These are phyloP conservation scores for Cercospora sp. DNA, from an alignment of 2,329 filamentous ascomycete genomes.

Conservation along the genomic window DNA sequence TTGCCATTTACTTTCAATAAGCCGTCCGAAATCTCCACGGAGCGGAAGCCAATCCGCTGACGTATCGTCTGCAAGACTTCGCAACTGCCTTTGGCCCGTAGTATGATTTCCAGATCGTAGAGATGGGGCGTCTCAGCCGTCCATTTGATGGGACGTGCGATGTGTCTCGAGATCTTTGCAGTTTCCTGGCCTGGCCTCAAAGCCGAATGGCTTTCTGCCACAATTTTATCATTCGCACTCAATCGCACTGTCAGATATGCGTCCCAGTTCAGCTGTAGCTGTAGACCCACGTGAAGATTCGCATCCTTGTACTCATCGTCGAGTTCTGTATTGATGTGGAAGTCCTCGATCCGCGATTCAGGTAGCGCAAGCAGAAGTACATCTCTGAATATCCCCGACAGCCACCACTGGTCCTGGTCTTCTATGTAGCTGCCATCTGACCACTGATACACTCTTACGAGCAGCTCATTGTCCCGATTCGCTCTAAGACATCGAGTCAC, in stretches of 20 bases:
- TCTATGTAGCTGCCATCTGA: slow-evolving; percentile 69
- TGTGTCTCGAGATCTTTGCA: slow-evolving; percentile 29
- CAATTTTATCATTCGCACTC: neutral
- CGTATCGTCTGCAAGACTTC: slow-evolving; percentile 42
- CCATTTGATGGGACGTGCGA: slow-evolving; percentile 62
- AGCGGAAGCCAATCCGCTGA: slow-evolving; percentile 62
- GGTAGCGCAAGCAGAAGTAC: slow-evolving; percentile 63
- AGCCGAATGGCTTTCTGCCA: neutral
- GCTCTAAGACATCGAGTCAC: slow-evolving; percentile 53
- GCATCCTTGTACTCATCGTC: slow-evolving; percentile 54
- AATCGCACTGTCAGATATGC: slow-evolving; percentile 27
- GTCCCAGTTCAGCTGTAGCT: slow-evolving; percentile 14
- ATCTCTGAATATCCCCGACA: slow-evolving; percentile 69
- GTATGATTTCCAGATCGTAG: slow-evolving; percentile 51
- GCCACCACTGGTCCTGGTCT: slow-evolving; percentile 58
- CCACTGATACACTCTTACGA: slow-evolving; percentile 67
- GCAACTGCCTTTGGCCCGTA: slow-evolving; percentile 19
- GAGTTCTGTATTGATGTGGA: slow-evolving; percentile 56
- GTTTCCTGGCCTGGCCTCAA: slow-evolving; percentile 20
- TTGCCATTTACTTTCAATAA: slow-evolving; percentile 62
- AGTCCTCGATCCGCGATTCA: slow-evolving; percentile 56
- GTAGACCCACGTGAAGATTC: slow-evolving; percentile 52
- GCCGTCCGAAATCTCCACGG: slow-evolving; percentile 60
- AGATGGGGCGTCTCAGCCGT: slow-evolving; percentile 66
- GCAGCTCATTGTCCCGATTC: slow-evolving; percentile 54